These are phyloP conservation scores for Beauveria sp. DNA, from an alignment of 2,329 filamentous ascomycete genomes.

Conservation along the genomic window DNA sequence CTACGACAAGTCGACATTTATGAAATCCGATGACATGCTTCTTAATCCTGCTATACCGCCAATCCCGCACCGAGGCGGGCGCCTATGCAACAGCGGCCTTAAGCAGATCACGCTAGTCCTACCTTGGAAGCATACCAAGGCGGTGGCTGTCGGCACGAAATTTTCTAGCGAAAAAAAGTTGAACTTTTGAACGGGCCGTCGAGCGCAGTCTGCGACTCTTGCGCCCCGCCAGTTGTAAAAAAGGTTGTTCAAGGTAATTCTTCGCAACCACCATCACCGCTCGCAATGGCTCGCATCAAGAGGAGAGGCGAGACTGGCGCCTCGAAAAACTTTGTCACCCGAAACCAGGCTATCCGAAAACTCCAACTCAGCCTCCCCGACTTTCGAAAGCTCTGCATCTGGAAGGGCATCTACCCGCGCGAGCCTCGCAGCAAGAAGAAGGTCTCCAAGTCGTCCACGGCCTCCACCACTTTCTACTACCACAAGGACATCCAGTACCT, in stretches of 20 bases:
- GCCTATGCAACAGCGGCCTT: too few species aligned
- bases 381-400: constrained; percentile 97
- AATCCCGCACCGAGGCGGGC: not conserved
- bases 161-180: constrained; percentile 16
- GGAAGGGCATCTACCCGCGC: constrained; percentile 98
- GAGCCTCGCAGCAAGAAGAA: constrained; percentile 97
- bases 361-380: constrained; percentile 95
- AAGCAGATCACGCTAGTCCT: not conserved
- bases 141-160: constrained; percentile 8
- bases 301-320: constrained; percentile 89
- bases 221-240: constrained; percentile 24
- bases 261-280: constrained; percentile 7
- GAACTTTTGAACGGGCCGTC: not conserved
- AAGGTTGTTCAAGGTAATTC: constrained; percentile 8
- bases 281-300: constrained; percentile 67
- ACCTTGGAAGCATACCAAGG: not conserved
- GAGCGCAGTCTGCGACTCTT: constrained; percentile 16
- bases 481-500: constrained; percentile 97
- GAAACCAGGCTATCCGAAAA: constrained; percentile 95
- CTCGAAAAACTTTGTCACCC: constrained; percentile 96
- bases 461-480: constrained; percentile 86
- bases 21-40: not conserved
- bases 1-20: too few species aligned
- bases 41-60: not conserved
- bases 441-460: constrained; percentile 82